Evolutionary conservation across 192 early-diverging fungal species (phyloP), one percentile per base, ranked within the genome.

Genomic region (Phlyctochytrium planicorne): DNA sequence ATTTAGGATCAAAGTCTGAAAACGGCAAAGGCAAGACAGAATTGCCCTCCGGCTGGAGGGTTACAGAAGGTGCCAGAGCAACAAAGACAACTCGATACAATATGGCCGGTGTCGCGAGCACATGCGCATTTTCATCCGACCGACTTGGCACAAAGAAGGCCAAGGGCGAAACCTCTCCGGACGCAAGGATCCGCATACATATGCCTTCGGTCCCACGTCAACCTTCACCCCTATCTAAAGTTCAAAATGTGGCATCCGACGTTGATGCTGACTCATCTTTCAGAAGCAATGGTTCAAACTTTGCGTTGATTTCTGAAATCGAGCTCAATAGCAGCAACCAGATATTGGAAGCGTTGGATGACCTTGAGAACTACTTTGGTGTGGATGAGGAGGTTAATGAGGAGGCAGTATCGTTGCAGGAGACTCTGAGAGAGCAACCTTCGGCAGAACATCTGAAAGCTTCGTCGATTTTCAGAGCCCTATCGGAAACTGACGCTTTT

Each of bases 51-150:
- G 78, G 74, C 12, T 76, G 74, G 78, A 37, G 72, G 34, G 40
- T 71, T 6, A 61, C 32, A 59, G 75, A 80, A 34, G 52, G 57
- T 27, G 35, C 32, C 16, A 34, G 64, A 2, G 52, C 59, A 2
- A 59, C 69, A 14, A 76, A 71, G 60, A 33, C 67, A 12, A 69
- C 78, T 2, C 56, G 78, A 14, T 80, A 80, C 62, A 80, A 80
- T 52, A 66, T 80, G 63, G 72, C 72, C 12, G 68, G 68, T 1
- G 78, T 77, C 23, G 71, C 72, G 20, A 35, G 57, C 25, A 77
- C 78, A 29, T 80, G 74, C 55, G 70, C 70, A 17, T 63, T 74
- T 23, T 56, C 34, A 24, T 56, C 35, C n/a, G 70, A 72, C n/a
- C n/a, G n/a, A n/a, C n/a, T n/a, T n/a, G n/a, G n/a, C n/a, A n/a